Base-by-base conservation (phyloP, 208 protist genomes). In the Trypanosoma avium region DNA sequence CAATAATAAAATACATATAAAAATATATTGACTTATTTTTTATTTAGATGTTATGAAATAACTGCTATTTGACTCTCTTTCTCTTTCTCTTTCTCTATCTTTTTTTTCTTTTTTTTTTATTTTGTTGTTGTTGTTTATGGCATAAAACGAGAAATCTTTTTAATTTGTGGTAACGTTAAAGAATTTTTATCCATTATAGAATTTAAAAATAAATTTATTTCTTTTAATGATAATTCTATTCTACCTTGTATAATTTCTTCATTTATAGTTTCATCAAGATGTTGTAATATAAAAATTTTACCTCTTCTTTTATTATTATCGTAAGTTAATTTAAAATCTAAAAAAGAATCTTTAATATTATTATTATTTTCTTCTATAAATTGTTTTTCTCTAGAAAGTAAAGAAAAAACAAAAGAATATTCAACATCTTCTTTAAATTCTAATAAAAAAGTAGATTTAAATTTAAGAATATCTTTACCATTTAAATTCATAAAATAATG, bases 401-500 rank as follows among this genome's bases (percentile, higher is more conserved):
- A n/a, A n/a, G n/a, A n/a, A 24, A 1, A 26, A 47, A 45, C 5
- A 72, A 43, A 12, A 17, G 10, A 10, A 42, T 19, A 35, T 72
- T n/a, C 66, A 21, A 63, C 19, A 47, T 64, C 49, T 19, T 45
- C 26, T 35, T 65, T 49, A 60, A 68, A 66, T 27, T 55, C 36
- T 1, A 74, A 7, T n/a, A 61, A 13, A 68, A 64, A 67, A 1
- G 40, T 67, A 45, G 54, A 5, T n/a, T 40, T 43, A 9, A 3
- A 43, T 38, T 8, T 63, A 24, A 74, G 46, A 54, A 59, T 30
- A 57, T 74, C 68, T 22, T 67, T 52, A 33, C 68, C 60, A 43
- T 19, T 24, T 1, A 76, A 6, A 58, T 59, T 61, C 60, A 70
- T 63, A 69, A 29, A 64, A 61, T 80, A 83, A 8, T 65, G 35